phyloP scores from a whole-genome alignment of 2,329 filamentous ascomycete genomes.

The Ceratocystis smalleyi region DNA sequence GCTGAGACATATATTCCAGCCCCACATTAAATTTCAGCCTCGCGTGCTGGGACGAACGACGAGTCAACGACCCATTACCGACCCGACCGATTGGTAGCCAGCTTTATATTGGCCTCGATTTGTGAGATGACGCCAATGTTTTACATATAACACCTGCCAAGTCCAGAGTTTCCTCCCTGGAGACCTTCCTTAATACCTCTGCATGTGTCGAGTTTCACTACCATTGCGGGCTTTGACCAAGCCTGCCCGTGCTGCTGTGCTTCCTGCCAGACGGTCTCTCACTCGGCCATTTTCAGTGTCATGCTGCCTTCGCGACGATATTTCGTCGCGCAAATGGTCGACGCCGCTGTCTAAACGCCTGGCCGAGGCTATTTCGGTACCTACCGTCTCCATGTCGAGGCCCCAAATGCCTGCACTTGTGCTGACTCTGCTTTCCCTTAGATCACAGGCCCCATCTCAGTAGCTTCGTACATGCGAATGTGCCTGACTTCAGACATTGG shows the following conservation, averaged over 20 bases:
- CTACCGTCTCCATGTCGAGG: conserved; percentile 10
- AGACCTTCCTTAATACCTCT: not conserved
- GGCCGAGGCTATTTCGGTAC: conserved; percentile 70
- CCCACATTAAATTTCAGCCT: not conserved
- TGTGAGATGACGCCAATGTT: not conserved
- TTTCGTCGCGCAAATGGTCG: conserved; percentile 49
- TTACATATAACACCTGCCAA: not conserved
- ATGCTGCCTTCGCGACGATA: not conserved
- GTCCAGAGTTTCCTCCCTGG: not conserved
- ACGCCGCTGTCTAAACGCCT: conserved; percentile 82
- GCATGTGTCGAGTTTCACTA: not conserved
- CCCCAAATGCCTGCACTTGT: not conserved
- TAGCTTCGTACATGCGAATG: conserved; percentile 97
- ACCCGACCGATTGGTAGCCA: too few species aligned
- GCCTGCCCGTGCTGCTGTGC: not conserved
- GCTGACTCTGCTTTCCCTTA: conserved; percentile 18
- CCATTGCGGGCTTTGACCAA: not conserved
- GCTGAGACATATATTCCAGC: not conserved
- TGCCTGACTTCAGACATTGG: conserved; percentile 81
- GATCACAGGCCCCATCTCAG: conserved; percentile 73
- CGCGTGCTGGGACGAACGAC: not conserved
- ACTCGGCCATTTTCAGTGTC: not conserved
- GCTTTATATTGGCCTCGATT: not conserved
- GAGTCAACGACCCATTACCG: not conserved
- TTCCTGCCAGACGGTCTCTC: not conserved